phyloP scores from a whole-genome alignment of 306 rosid species.

The Prosopis cineraria region DNA sequence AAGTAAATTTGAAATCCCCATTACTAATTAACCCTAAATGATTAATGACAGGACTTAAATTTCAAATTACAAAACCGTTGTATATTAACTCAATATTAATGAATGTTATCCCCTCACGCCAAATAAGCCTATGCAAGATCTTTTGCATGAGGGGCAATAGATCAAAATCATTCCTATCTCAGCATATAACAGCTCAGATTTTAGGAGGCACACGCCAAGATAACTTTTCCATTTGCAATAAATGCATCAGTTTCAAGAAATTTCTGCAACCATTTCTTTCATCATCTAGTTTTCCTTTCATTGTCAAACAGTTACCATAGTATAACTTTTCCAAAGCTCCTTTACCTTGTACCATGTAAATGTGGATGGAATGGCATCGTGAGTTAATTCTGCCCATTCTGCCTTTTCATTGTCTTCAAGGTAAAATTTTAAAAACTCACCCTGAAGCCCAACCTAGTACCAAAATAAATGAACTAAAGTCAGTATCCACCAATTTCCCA shows the following conservation, averaged over 20 bases:
- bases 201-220: neutral
- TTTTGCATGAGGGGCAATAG: too few species aligned
- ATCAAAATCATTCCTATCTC: neutral
- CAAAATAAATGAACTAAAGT: constrained; percentile 33
- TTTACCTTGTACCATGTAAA: constrained; percentile 97
- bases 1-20: neutral
- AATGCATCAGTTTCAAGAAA: constrained; percentile 1
- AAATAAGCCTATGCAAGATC: too few species aligned
- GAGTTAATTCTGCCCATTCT: constrained; percentile 64
- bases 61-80: neutral
- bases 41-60: neutral
- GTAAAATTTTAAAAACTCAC: constrained; percentile 67
- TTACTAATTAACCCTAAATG: neutral
- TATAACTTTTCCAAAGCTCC: constrained; percentile 14
- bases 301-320: constrained; percentile 6
- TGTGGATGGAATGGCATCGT: constrained; percentile 59
- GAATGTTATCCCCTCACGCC: neutral
- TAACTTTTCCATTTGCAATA: neutral
- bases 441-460: constrained; percentile 85
- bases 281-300: neutral
- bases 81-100: too few species aligned
- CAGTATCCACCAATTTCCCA: constrained; percentile 23
- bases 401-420: constrained; percentile 62
- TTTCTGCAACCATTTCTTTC: neutral
- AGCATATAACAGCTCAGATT: neutral